These are phyloP conservation scores for Amaranthus palmeri DNA, from an alignment of 148 eudicot species.

Conservation along the genomic window DNA sequence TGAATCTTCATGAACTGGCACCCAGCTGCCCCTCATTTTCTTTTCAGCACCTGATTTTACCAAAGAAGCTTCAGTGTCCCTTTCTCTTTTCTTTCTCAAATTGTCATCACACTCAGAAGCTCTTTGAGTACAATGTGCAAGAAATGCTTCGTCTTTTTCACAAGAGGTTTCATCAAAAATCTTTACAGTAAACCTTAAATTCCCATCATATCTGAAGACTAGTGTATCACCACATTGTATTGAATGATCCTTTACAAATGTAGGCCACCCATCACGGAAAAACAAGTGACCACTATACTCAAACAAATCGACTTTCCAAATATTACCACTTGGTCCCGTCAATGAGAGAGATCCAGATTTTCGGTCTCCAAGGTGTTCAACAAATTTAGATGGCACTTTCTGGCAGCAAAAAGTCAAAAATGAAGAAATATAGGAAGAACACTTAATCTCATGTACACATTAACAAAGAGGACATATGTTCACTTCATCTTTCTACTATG, in stretches of 20 bases:
- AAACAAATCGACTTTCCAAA: slow-evolving; percentile 58
- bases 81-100: slow-evolving; percentile 46
- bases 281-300: slow-evolving; percentile 42
- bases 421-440: not conserved
- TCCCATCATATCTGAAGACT: slow-evolving; percentile 75
- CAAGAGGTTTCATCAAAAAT: slow-evolving; percentile 76
- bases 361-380: slow-evolving; percentile 48
- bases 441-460: not conserved
- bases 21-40: slow-evolving; percentile 45
- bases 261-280: slow-evolving; percentile 66
- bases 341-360: slow-evolving; percentile 46
- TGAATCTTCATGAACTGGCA: slow-evolving; percentile 33
- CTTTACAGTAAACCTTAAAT: slow-evolving; percentile 61
- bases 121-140: slow-evolving; percentile 59
- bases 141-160: slow-evolving; percentile 75
- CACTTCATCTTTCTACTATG: not conserved
- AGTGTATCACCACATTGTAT: slow-evolving; percentile 66
- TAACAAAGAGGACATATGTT: not conserved
- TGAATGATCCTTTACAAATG: slow-evolving; percentile 69
- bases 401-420: slow-evolving; percentile 24
- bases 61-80: slow-evolving; percentile 27
- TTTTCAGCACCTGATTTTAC: slow-evolving; percentile 33
- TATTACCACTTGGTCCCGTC: slow-evolving; percentile 77
- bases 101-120: slow-evolving; percentile 18
- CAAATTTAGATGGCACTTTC: slow-evolving; percentile 68